These are phyloP conservation scores for Boletus speciosus DNA, from an alignment of 768 basidiomycete genomes.

Conservation along the genomic window DNA sequence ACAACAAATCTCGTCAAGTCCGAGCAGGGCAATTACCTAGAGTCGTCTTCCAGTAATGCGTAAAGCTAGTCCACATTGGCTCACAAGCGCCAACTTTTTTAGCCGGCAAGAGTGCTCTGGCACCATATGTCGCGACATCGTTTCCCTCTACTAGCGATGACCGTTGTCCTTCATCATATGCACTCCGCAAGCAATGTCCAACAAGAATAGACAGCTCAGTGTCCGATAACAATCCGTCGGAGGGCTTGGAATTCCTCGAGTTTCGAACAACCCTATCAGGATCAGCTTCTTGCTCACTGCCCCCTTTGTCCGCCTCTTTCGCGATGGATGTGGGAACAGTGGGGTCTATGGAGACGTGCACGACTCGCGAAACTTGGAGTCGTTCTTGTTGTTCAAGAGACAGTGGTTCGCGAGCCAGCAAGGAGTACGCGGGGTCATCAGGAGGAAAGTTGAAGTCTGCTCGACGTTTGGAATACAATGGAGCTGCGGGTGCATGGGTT, in stretches of 20 bases:
- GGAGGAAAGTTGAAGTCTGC: constrained; percentile 91
- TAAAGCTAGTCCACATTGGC: constrained; percentile 86
- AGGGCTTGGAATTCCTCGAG: constrained; percentile 53
- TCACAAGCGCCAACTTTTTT: constrained; percentile 58
- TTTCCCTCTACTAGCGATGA: constrained; percentile 10
- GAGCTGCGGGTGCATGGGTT: not conserved
- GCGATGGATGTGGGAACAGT: constrained; percentile 35
- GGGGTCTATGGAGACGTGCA: constrained; percentile 69
- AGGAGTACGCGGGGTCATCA: constrained; percentile 75
- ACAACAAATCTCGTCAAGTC: not conserved
- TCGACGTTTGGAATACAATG: not conserved
- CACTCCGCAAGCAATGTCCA: constrained; percentile 50
- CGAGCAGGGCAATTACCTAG: constrained; percentile 49
- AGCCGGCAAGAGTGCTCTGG: constrained; percentile 38
- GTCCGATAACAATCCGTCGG: constrained; percentile 68
- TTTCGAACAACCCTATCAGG: constrained; percentile 72
- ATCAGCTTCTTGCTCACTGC: constrained; percentile 43
- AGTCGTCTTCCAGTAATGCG: constrained; percentile 80
- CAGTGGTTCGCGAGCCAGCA: constrained; percentile 64
- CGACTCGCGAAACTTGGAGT: constrained; percentile 63
- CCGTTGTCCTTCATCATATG: constrained; percentile 57
- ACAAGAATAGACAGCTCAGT: constrained; percentile 50
- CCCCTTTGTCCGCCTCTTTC: constrained; percentile 33
- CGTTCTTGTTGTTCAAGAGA: constrained; percentile 48
- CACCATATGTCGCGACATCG: constrained; percentile 46